Percentiles rank a stretch among this genome's conserved stretches.
phyloP scores from a whole-genome alignment of 768 basidiomycete genomes.

The Kwoniella bestiolae region DNA sequence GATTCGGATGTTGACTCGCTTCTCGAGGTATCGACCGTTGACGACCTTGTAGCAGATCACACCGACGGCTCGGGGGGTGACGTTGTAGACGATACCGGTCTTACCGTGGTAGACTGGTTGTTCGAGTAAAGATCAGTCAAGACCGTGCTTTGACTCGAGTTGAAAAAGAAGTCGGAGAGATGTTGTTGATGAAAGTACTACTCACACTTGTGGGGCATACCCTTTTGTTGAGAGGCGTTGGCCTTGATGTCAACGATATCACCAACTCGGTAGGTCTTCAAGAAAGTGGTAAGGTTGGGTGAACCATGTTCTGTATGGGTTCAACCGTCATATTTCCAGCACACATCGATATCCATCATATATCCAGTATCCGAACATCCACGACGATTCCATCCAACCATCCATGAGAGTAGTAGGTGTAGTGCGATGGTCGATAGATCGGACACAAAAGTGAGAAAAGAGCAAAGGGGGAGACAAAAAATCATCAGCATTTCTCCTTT shows the following conservation, averaged over 20 bases:
- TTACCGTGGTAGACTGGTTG: conserved; percentile 71
- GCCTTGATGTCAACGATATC: conserved; percentile 99
- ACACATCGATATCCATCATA: background rate
- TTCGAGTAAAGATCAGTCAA: background rate
- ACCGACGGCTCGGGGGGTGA: conserved; percentile 90
- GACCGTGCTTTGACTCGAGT: background rate
- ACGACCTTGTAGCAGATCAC: conserved; percentile 98
- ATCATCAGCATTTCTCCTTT: conserved; percentile 20
- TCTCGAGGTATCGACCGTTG: conserved; percentile 98
- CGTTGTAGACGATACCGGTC: conserved; percentile 98
- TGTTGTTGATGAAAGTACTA: conserved; percentile 38
- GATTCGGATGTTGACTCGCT: conserved; percentile 96
- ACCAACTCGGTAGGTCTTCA: conserved; percentile 89
- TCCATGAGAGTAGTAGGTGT: too few species aligned
- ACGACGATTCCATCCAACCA: too few species aligned
- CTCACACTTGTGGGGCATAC: conserved; percentile 99
- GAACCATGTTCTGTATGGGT: conserved; percentile 75
- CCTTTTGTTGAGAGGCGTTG: conserved; percentile 98
- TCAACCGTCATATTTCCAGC: conserved; percentile 12
- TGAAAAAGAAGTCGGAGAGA: background rate
- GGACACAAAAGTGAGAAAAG: background rate
- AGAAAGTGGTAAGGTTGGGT: conserved; percentile 87
- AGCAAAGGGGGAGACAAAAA: background rate
- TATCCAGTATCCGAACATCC: too few species aligned
- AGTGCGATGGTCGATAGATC: too few species aligned